phyloP scores from a whole-genome alignment of 768 basidiomycete genomes.

The Terana coerulea region DNA sequence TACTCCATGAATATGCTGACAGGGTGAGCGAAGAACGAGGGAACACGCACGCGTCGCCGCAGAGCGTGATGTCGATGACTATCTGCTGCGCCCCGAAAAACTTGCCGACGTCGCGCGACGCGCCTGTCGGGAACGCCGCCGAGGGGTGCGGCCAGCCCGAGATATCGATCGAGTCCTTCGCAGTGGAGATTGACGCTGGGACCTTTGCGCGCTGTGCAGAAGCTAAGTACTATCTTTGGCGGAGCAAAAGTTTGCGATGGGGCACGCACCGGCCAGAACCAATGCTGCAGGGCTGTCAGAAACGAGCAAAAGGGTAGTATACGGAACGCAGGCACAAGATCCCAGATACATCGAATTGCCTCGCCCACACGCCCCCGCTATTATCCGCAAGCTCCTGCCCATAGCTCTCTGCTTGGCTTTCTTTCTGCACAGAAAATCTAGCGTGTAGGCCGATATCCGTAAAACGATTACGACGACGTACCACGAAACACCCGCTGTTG shows the following conservation, averaged over 20 bases:
- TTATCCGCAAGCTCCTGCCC: conserved; percentile 38
- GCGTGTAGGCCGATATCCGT: background rate
- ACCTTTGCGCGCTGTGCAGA: conserved; percentile 32
- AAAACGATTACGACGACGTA: background rate
- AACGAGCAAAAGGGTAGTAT: background rate
- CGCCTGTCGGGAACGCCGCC: conserved; percentile 33
- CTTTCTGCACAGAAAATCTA: conserved; percentile 15
- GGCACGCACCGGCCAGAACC: conserved; percentile 43
- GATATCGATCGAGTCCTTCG: conserved; percentile 31
- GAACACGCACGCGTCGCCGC: conserved; percentile 42
- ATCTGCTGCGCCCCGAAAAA: conserved; percentile 47
- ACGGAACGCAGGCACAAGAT: conserved; percentile 33
- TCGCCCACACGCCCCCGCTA: conserved; percentile 63
- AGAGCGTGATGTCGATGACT: conserved; percentile 54
- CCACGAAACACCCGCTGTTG: conserved; percentile 19
- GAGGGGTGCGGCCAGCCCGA: conserved; percentile 44
- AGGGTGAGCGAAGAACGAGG: background rate
- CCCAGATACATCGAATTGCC: conserved; percentile 59
- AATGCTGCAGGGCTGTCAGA: conserved; percentile 30
- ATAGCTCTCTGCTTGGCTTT: conserved; percentile 34
- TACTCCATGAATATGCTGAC: background rate
- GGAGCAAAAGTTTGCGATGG: background rate
- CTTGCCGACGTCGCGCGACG: conserved; percentile 39
- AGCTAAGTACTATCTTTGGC: background rate
- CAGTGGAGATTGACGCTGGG: conserved; percentile 30